Percentiles rank a stretch among this genome's conserved stretches.
Conservation (phyloP, 768 basidiomycete species). For the Leccinellum luteum region DNA sequence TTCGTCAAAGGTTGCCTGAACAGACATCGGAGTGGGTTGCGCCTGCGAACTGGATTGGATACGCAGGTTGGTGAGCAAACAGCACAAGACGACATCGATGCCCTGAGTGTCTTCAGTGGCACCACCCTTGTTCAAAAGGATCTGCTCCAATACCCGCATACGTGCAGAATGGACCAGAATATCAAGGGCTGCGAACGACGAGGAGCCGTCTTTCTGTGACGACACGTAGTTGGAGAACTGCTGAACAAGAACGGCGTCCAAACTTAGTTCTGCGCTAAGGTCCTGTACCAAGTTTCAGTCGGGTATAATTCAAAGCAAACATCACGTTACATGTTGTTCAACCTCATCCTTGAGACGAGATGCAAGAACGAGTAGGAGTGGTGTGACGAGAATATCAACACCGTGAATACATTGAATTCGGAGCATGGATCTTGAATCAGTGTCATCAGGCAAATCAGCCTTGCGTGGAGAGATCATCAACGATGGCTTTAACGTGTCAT, state of each 20-base stretch:
- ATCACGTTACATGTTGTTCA: constrained; percentile 40
- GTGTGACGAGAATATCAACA: constrained; percentile 49
- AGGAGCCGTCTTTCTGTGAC: constrained; percentile 11
- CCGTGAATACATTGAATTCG: constrained; percentile 41
- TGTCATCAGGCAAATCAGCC: background rate
- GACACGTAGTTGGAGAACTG: constrained; percentile 37
- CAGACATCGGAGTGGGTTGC: background rate
- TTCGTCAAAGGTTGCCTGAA: constrained; percentile 15
- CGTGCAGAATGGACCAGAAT: constrained; percentile 38
- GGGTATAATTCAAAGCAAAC: background rate
- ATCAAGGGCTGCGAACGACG: constrained; percentile 37
- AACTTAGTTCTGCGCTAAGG: constrained; percentile 36
- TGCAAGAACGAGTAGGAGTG: constrained; percentile 48
- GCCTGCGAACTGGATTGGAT: constrained; percentile 11
- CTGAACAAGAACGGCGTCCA: constrained; percentile 42
- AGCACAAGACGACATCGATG: constrained; percentile 20
- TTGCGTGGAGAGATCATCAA: constrained; percentile 6
- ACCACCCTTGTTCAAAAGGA: constrained; percentile 20
- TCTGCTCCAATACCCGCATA: constrained; percentile 48
- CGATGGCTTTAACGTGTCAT: background rate
- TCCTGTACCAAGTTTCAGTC: constrained; percentile 26
- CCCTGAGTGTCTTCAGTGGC: constrained; percentile 1
- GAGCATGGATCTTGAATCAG: constrained; percentile 12
- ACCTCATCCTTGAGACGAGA: constrained; percentile 47
- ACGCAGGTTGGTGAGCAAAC: constrained; percentile 14